phyloP scores from a whole-genome alignment of 257 asterid genomes.

The Haberlea rhodopensis region DNA sequence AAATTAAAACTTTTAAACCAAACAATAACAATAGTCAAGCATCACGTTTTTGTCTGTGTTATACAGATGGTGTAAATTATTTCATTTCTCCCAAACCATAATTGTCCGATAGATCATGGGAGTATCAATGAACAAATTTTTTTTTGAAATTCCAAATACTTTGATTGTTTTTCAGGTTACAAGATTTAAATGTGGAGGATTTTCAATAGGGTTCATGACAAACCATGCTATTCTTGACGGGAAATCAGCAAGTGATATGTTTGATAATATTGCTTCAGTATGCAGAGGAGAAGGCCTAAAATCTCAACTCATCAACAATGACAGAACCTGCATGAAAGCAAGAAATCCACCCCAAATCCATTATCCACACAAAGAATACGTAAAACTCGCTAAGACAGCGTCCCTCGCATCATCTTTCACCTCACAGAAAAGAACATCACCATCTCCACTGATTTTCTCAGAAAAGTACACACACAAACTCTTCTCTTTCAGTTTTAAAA shows the following conservation, averaged over 20 bases:
- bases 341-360: constrained; percentile 46
- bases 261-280: constrained; percentile 37
- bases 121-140: neutral
- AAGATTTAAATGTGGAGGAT: constrained; percentile 46
- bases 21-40: too few species aligned
- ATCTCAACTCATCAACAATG: constrained; percentile 26
- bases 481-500: constrained; percentile 35
- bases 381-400: constrained; percentile 19
- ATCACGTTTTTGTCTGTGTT: too few species aligned
- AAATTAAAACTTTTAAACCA: too few species aligned
- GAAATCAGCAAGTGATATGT: constrained; percentile 45
- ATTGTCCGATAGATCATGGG: too few species aligned
- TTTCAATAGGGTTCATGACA: constrained; percentile 37
- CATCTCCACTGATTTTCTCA: constrained; percentile 39
- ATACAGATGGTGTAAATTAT: too few species aligned
- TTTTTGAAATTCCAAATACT: neutral
- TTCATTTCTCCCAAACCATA: too few species aligned
- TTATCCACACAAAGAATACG: constrained; percentile 40
- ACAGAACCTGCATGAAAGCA: constrained; percentile 36
- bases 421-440: constrained; percentile 27
- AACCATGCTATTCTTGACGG: constrained; percentile 51
- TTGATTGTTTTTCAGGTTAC: constrained; percentile 34
- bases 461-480: constrained; percentile 33
- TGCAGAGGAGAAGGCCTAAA: constrained; percentile 40
- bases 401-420: constrained; percentile 40